phyloP scores from a whole-genome alignment of 768 basidiomycete species.

The Suillus fuscotomentosus region DNA sequence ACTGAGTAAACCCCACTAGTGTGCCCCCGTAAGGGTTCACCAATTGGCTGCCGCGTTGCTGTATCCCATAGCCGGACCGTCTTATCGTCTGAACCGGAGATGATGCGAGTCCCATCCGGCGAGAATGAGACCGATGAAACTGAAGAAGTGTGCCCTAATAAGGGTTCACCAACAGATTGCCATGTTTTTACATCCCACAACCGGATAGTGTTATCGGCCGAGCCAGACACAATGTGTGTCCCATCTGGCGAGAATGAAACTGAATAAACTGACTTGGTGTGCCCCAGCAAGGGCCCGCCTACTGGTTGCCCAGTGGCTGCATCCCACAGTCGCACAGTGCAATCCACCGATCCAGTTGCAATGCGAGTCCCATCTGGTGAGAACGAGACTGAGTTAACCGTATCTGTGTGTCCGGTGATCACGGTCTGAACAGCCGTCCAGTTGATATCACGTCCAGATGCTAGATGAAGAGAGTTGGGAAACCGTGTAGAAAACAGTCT shows the following conservation, averaged over 20 bases:
- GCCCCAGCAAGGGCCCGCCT: neutral
- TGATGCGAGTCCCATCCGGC: constrained; percentile 9
- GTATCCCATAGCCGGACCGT: too few species aligned
- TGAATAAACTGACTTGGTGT: neutral
- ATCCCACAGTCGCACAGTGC: constrained; percentile 5
- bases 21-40: too few species aligned
- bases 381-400: neutral
- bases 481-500: too few species aligned
- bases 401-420: neutral
- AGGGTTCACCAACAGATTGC: neutral
- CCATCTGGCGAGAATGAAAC: constrained; percentile 1
- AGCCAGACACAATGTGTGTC: constrained; percentile 2
- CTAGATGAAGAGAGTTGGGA: neutral
- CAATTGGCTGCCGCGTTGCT: too few species aligned
- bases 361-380: constrained; percentile 1
- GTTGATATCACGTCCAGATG: neutral
- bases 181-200: constrained; percentile 1
- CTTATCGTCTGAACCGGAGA: constrained; percentile 5
- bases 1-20: too few species aligned
- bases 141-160: constrained; percentile 6
- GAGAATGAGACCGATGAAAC: constrained; percentile 11
- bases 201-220: neutral
- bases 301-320: neutral
- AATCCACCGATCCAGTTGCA: neutral
- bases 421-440: neutral